phyloP scores from a whole-genome alignment of 2,329 filamentous ascomycete species.

The Ophiostoma novo-ulmi region DNA sequence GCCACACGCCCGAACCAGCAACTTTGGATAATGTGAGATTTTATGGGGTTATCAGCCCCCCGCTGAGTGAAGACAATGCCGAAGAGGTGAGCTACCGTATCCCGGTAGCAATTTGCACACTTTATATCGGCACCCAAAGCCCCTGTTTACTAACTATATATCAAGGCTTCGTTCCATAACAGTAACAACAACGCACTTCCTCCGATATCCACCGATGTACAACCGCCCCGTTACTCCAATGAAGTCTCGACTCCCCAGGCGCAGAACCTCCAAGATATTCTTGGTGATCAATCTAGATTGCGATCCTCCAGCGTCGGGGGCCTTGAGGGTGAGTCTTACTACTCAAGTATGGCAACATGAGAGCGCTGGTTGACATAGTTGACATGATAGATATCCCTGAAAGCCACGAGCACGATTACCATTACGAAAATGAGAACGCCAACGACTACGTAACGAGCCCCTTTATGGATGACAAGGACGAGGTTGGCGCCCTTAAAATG shows the following conservation, averaged over 20 bases:
- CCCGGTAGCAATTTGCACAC: not conserved
- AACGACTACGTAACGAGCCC: slow-evolving; percentile 42
- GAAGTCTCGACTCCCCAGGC: slow-evolving; percentile 74
- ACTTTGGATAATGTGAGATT: slow-evolving; percentile 24
- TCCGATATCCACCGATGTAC: slow-evolving; percentile 69
- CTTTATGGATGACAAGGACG: slow-evolving; percentile 44
- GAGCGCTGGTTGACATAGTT: not conserved
- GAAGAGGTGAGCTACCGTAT: slow-evolving; percentile 35
- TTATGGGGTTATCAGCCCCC: slow-evolving; percentile 37
- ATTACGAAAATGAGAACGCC: slow-evolving; percentile 30
- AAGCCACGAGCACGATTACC: slow-evolving; percentile 41
- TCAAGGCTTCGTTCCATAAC: not conserved
- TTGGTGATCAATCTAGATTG: slow-evolving; percentile 48
- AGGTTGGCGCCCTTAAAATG: slow-evolving; percentile 63
- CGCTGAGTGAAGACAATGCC: slow-evolving; percentile 35
- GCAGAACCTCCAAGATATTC: slow-evolving; percentile 73
- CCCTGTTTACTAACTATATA: not conserved
- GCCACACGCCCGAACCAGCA: slow-evolving; percentile 18
- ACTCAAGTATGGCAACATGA: not conserved
- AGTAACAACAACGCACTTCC: slow-evolving; percentile 44
- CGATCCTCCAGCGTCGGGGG: slow-evolving; percentile 67
- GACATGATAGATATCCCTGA: slow-evolving; percentile 46
- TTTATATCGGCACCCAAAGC: not conserved
- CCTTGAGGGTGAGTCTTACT: slow-evolving; percentile 61
- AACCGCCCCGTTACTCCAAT: slow-evolving; percentile 58